Evolutionary conservation across 108 stramenopile genomes (phyloP), one percentile per base, ranked within the genome.

Genomic region (Cyclotella cryptica): DNA sequence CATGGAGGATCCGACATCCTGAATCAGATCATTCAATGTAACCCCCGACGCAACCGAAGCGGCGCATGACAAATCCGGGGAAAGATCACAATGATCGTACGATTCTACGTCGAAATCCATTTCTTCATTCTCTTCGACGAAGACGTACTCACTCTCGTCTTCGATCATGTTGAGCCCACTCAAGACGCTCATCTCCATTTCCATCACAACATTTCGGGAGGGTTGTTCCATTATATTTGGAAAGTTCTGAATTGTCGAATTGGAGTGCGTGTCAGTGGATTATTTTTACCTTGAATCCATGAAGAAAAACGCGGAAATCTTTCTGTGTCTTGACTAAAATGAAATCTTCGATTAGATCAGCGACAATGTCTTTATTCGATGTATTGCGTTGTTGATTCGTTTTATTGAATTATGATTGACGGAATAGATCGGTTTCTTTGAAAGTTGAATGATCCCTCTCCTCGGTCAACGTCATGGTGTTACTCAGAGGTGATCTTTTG

Each of bases 111-210:
- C 71, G 40, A 79, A 57, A 8, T 53, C 30, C 30, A 62, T 74
- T 10, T 71, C 81, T 15, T 66, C 70, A 11, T 67, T 71, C 30
- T 61, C 70, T 17, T 70, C 66, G 43, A 83, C 69, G 54, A 83
- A 72, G n/a, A 83, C 81, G 59, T 83, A 83, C 24, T 83, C 81
- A 49, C 72, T 71, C 24, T 83, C 81, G 59, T 77, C 75, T 44
- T 76, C 81, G 58, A 72, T 43, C 21, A 66, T 64, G 28, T 71
- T 69, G 24, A 75, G 70, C 22, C 44, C 81, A 13, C 45, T 45
- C 26, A 69, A 28, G 58, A 64, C 21, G 5, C 28, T 66, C 45
- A 39, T 47, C 24, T 66, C 65, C 43, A 66, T 69, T 57, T 57
- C 55, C 22, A 57, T 24, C 9, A 54, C 68, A 39, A 27, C 17